Conservation (phyloP, 306 rosid genomes). For the Lagenaria siceraria region DNA sequence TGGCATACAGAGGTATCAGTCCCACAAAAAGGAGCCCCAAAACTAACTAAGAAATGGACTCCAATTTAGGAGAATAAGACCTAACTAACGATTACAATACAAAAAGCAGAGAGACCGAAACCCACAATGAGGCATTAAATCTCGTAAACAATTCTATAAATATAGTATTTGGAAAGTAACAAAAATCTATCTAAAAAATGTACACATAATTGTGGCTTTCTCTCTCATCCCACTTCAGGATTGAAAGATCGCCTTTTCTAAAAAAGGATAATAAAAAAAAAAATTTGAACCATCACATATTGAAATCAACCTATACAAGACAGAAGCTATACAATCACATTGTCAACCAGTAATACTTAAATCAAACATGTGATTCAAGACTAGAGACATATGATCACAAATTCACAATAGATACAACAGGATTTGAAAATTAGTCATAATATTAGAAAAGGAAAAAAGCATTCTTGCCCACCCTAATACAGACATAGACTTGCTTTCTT, state of each 20-base stretch:
- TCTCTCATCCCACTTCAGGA: not conserved
- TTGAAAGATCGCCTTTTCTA: not conserved
- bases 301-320: not conserved
- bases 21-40: no score
- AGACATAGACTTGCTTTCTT: not conserved
- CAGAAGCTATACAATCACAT: not conserved
- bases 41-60: no score
- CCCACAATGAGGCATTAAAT: no score
- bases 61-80: no score
- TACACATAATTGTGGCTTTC: not conserved
- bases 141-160: not conserved
- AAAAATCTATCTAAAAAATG: not conserved
- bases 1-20: no score
- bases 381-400: not conserved
- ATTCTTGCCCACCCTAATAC: not conserved
- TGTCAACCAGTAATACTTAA: not conserved
- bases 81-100: no score
- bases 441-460: not conserved
- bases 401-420: not conserved
- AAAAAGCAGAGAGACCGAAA: no score
- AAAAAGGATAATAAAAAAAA: no score
- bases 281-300: not conserved
- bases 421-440: not conserved
- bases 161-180: not conserved
- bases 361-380: not conserved